Base-by-base conservation (phyloP, 768 basidiomycete genomes). In the Lyophyllum semitale region DNA sequence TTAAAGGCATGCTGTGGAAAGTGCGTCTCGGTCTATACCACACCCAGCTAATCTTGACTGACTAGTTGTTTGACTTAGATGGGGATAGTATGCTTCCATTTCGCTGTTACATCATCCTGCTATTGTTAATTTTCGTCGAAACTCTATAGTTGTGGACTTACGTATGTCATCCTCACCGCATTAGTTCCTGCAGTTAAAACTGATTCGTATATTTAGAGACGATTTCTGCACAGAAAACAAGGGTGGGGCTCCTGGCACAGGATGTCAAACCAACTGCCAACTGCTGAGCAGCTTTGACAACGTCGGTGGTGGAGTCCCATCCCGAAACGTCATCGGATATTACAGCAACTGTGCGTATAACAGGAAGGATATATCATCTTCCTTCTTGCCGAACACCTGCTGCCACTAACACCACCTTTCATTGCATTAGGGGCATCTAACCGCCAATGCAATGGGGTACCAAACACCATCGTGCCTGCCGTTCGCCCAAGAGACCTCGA, bases 1-100 rank as follows among this genome's bases (percentile, higher is more conserved):
- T 29, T 58, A 20, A 58, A 58, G 18, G 57, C 51, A 46, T 58
- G 57, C 49, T 58, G 57, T 25, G 57, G 51, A 13, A 58, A 58
- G 57, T 58, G 41, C 48, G 52, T n/a, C 27, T 37, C 41, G 17
- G 20, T 41, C 32, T 29, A 18, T 18, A 13, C 53, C 25, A 40
- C 35, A 4, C 13, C 4, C 11, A 12, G 35, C n/a, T n/a, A n/a
- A 37, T 17, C 11, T 13, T 37, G 29, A 6, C 6, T 11, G 5
- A 6, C 5, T 11, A 30, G 29, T 6, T 30, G 11, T 11, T 5
- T 30, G 7, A 4, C 13, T 8, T 37, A 37, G 35, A 37, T 37
- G 35, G 35, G 35, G 35, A 7, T n/a, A n/a, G n/a, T n/a, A n/a
- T n/a, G n/a, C n/a, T n/a, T n/a, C n/a, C n/a, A n/a, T n/a, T 37